Evolutionary conservation across 2,329 filamentous ascomycete genomes (phyloP), one percentile per base, ranked within the genome.

Genomic region (Colletotrichum brevisporum): DNA sequence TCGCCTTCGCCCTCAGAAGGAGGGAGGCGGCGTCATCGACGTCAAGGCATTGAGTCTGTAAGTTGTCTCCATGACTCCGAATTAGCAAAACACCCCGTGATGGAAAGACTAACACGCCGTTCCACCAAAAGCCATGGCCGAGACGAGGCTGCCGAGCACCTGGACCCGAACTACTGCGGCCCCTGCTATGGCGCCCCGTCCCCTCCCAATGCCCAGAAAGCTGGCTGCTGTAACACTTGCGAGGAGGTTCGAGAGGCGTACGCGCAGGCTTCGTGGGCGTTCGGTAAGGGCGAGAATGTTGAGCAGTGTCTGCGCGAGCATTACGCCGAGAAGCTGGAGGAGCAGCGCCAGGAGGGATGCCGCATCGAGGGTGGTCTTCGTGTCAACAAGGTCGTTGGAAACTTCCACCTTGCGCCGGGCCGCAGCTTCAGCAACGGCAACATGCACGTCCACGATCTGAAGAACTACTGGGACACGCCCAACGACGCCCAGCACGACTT

Each of bases 301-400:
- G 95, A 98, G 82, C 96, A 99, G 83, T 99, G 96, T 83, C 89
- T 93, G 80, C 91, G 95, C 70, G 96, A 99, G 82, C 95, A 98
- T 79, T 99, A 98, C 81, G 89, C 90, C 70, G 93, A 98, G 81
- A 92, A 91, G 75, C 86, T 99, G 69, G 94, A 97, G 77, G 90
- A 90, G 71, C 95, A 98, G 83, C 90, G 95, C 65, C 89, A 91
- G 59, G 97, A 99, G 83, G 96, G 96, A 68, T 99, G 96, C 83
- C 93, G 96, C 58, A 92, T 99, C 72, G 94, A 98, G 80, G 96
- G 96, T 69, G 90, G 90, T 47, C 89, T 99, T 74, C 93, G 94
- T 55, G 97, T 99, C 73, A 99, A 99, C 87, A 99, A 99, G 84
- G 96, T 99, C 27, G 89, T 99, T 63, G 96, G 96, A 65, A 99